phyloP scores from a whole-genome alignment of 164 flowering plant species.

The Vitis labrusca region DNA sequence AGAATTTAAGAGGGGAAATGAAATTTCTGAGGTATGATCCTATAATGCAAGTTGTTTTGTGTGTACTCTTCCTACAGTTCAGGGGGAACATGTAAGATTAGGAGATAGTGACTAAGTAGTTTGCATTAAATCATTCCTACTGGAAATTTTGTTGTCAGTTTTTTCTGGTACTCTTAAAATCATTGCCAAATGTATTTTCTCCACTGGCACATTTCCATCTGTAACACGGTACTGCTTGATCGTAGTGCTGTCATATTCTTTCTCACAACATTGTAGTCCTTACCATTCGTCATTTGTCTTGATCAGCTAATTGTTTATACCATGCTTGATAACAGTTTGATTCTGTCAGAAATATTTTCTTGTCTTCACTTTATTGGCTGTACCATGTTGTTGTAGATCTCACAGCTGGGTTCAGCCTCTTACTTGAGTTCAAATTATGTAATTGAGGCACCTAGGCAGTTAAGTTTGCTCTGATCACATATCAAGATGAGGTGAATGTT shows the following conservation, averaged over 20 bases:
- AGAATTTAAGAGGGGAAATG: constrained; percentile 77
- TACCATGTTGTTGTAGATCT: neutral
- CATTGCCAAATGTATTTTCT: neutral
- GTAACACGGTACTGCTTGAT: neutral
- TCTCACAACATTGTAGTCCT: too few relatives aligned
- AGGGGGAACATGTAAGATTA: neutral
- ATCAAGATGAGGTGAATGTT: too few relatives aligned
- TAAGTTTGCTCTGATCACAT: neutral
- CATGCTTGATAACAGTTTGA: neutral
- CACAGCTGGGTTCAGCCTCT: neutral
- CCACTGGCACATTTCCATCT: neutral
- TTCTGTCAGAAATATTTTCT: neutral
- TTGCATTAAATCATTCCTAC: neutral
- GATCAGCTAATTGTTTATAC: neutral
- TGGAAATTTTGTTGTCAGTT: too few relatives aligned
- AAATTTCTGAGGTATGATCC: constrained; percentile 75
- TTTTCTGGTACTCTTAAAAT: neutral
- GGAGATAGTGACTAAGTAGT: neutral
- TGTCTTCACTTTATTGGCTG: neutral
- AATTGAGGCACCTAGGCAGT: neutral
- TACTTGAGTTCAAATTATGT: neutral
- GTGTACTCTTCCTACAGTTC: neutral
- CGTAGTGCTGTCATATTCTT: too few relatives aligned
- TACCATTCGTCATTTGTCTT: neutral
- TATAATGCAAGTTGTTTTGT: neutral